Evolutionary conservation across 345 rosid genomes (phyloP), one percentile per base, ranked within the genome.

Genomic region (Citrus hindsii): DNA sequence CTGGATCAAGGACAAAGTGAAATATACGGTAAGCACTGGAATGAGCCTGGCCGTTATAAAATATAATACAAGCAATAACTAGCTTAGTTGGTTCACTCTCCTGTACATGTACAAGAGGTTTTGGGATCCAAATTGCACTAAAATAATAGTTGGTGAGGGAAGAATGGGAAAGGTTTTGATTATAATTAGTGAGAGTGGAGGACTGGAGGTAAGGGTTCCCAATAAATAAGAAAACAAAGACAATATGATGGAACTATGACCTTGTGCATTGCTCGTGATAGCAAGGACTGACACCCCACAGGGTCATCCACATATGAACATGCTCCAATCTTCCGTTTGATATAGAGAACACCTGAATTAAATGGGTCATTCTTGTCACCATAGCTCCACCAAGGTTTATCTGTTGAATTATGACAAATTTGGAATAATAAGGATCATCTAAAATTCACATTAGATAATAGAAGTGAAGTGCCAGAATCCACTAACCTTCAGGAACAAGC

Each of bases 261-360:
- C 97, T 95, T 96, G 86, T 94, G 98, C 97, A 94, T 96, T 84
- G 97, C 92, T 82, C 95, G 90, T 76, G 99, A 96, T 69, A 96
- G 86, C 77, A 96, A 88, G 13, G 98, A 96, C 81, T 94, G 97
- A 80, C 96, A 87, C 79, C 97, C 99, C 79, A 91, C 82, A 67
- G 98, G 98, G 83, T 96, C 99, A 85, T 96, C 99, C 61, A 89
- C 93, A 64, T 96, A 96, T 38, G 98, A 96, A 88, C 99, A 92
- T 77, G 97, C 96, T 85, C 99, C 98, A 79, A 91, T 94, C 81
- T 94, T 96, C 78, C 98, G 91, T 85, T 96, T 96, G 83, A 96
- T 86, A 82, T 90, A 91, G 63, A 96, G 87, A 78, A 92, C 84
- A 83, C 99, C 99, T 71, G 95, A 91, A 86, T 83, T 89, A 80